Evolutionary conservation across 2,329 filamentous ascomycete species (phyloP).

Genomic region (Alternaria atra): DNA sequence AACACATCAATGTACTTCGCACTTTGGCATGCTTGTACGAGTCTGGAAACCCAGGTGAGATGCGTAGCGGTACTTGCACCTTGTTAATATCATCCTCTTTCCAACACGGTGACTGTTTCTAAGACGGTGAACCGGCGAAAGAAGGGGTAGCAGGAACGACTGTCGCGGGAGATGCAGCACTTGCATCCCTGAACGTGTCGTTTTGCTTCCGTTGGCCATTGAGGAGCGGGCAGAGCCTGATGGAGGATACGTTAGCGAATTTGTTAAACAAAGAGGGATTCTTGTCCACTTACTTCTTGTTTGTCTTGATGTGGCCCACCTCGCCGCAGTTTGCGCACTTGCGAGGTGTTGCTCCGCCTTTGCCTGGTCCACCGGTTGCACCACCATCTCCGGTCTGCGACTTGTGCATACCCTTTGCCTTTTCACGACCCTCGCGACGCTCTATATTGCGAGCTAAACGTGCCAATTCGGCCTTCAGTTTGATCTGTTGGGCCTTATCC

Average conservation of each 20-base stretch:
- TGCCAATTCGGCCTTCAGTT: constrained; percentile 77
- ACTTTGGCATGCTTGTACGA: background rate
- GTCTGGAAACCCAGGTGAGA: background rate
- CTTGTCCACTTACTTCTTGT: constrained; percentile 77
- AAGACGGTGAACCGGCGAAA: constrained; percentile 23
- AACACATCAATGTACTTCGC: background rate
- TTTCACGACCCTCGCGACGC: constrained; percentile 86
- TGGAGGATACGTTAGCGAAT: constrained; percentile 27
- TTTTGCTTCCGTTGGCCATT: constrained; percentile 51
- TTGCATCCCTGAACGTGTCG: constrained; percentile 49
- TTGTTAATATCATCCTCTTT: background rate
- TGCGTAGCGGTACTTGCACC: background rate
- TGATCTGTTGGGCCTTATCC: constrained; percentile 68
- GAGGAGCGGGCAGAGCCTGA: constrained; percentile 50
- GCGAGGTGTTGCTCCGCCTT: constrained; percentile 67
- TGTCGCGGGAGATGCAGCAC: constrained; percentile 37
- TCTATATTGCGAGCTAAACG: constrained; percentile 92
- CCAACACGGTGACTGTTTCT: background rate
- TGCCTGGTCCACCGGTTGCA: constrained; percentile 55
- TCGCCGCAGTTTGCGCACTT: constrained; percentile 99
- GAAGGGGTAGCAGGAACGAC: constrained; percentile 23
- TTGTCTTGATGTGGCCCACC: constrained; percentile 97
- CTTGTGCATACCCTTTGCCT: constrained; percentile 73
- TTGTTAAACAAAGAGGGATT: background rate
- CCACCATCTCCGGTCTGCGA: constrained; percentile 55